Base-by-base conservation (phyloP, 495 filamentous ascomycete species). In the Halenospora varia region DNA sequence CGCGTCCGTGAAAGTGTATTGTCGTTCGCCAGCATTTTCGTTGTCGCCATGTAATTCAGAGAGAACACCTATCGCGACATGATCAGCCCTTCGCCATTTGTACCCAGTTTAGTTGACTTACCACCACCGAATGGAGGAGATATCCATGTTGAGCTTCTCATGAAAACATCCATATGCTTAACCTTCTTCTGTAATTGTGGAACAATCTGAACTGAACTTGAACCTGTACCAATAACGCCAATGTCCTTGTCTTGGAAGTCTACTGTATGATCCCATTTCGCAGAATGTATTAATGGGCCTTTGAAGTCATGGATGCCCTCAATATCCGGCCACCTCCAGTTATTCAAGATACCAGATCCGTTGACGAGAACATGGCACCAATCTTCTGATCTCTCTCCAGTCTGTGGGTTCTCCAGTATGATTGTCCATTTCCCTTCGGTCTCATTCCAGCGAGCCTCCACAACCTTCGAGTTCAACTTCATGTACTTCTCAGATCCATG, bases 61-160 rank as follows among this genome's bases (percentile, higher is more conserved):
- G 10, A 54, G 35, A 45, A 54, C 29, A 22, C 29, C 40, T 54
- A 13, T 52, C 39, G n/a, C 25, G 24, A 3, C 23, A 29, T 22
- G 25, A n/a, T 52, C 25, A 52, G 49, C 25, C 15, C 10, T 2
- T n/a, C 3, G n/a, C 25, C 13, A 8, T 19, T 50, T 13, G 10
- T 13, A 2, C 4, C 8, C 18, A 23, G 13, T 13, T 8, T 3
- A 3, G n/a, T 15, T 13, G n/a, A 50, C 49, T 15, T 39, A 52
- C 49, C 49, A 19, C 49, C 49, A 23, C 68, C 70, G 49, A 75
- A 77, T 3, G 74, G 71, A 29, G 81, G 74, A 1, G 82, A 78
- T 17, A 89, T 81, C 86, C 86, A 89, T 2, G 85, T 86, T 20
- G 73, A 76, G 56, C 81, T 83, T 22, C 87, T 77, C 10, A 79